Evolutionary conservation across 495 filamentous ascomycete species (phyloP).

Genomic region (Annulohypoxylon nitens): DNA sequence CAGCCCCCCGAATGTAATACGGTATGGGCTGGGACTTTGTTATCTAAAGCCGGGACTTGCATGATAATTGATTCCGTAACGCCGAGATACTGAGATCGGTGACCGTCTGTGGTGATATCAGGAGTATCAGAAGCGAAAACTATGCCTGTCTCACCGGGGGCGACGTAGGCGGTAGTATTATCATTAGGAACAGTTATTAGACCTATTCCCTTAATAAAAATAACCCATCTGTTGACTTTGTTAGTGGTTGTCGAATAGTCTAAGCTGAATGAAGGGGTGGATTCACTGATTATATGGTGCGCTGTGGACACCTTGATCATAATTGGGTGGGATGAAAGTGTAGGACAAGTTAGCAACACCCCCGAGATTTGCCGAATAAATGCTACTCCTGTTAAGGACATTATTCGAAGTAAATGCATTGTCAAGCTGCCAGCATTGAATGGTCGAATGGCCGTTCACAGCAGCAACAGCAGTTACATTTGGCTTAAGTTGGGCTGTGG

Average conservation of each 20-base stretch:
- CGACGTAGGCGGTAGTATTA: conserved; percentile 51
- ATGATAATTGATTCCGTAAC: conserved; percentile 56
- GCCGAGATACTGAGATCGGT: conserved; percentile 61
- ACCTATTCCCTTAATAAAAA: conserved; percentile 61
- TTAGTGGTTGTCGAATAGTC: not conserved
- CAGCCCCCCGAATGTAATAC: conserved; percentile 49
- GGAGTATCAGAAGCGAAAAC: conserved; percentile 65
- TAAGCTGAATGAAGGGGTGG: not conserved
- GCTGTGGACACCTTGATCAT: conserved; percentile 63
- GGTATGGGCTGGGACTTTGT: conserved; percentile 55
- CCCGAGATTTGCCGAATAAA: conserved; percentile 53
- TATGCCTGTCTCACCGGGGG: conserved; percentile 60
- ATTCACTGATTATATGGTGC: conserved; percentile 65
- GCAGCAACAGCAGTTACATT: conserved; percentile 46
- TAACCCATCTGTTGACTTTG: conserved; percentile 58
- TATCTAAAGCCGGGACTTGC: conserved; percentile 56
- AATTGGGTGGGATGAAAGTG: conserved; percentile 56
- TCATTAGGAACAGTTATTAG: conserved; percentile 64
- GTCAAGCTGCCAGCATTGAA: conserved; percentile 67
- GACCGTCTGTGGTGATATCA: conserved; percentile 60
- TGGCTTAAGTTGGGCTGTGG: conserved; percentile 23
- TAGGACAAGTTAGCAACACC: conserved; percentile 56
- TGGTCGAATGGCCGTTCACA: conserved; percentile 52
- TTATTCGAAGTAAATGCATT: conserved; percentile 48
- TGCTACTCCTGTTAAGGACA: conserved; percentile 6